Percentiles rank a stretch among this genome's conserved stretches.
These are phyloP conservation scores for Prunus yedoensis DNA, from an alignment of 331 rosid species.

Conservation along the genomic window DNA sequence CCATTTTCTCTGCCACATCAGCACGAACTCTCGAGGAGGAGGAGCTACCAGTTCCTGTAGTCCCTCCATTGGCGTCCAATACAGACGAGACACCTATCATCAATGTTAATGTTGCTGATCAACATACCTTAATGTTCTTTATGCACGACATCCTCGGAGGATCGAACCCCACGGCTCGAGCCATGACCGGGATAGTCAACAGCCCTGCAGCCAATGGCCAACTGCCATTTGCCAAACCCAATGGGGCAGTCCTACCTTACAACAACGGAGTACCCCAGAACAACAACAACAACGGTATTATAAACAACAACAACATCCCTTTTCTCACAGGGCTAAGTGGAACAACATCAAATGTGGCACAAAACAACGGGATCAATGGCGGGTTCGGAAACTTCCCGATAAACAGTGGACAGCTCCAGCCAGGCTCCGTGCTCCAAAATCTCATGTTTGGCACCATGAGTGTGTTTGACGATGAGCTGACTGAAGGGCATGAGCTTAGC, in stretches of 20 bases:
- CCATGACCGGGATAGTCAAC: slow-evolving; percentile 69
- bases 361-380: slow-evolving; percentile 40
- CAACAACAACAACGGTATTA: slow-evolving; percentile 60
- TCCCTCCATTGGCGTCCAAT: slow-evolving; percentile 16
- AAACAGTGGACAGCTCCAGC: slow-evolving; percentile 51
- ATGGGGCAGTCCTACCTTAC: slow-evolving; percentile 59
- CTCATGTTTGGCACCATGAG: slow-evolving; percentile 83
- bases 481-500: slow-evolving; percentile 67
- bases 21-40: slow-evolving; percentile 46
- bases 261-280: slow-evolving; percentile 62
- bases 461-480: slow-evolving; percentile 77
- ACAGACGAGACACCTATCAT: slow-evolving; percentile 18
- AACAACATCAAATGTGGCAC: slow-evolving; percentile 31
- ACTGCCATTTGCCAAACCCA: slow-evolving; percentile 84
- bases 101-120: slow-evolving; percentile 23
- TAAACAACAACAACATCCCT: slow-evolving; percentile 80
- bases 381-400: slow-evolving; percentile 38
- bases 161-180: slow-evolving; percentile 71
- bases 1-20: slow-evolving; percentile 37
- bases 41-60: neutral
- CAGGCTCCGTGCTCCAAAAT: slow-evolving; percentile 57
- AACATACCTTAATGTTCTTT: slow-evolving; percentile 50
- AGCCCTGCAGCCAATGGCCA: slow-evolving; percentile 62
- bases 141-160: slow-evolving; percentile 85
- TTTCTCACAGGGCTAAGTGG: slow-evolving; percentile 83